Evolutionary conservation across 768 basidiomycete species (phyloP).

Genomic region (Bullera alba): DNA sequence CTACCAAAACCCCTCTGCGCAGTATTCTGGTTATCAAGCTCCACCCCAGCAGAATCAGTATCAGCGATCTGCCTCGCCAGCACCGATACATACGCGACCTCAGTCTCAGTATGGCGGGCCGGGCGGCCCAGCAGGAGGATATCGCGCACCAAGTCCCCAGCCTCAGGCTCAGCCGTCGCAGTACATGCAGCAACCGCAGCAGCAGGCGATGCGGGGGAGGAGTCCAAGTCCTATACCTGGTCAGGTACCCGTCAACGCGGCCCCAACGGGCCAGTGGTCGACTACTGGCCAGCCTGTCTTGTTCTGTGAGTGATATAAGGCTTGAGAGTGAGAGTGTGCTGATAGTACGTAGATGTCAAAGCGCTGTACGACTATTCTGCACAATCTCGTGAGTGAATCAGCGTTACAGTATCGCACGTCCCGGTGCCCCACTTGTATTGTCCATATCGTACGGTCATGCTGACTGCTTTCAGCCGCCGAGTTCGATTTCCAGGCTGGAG

Average conservation of each 20-base stretch:
- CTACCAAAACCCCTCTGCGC: slow-evolving; percentile 11
- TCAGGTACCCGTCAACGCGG: slow-evolving; percentile 47
- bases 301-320: slow-evolving; percentile 60
- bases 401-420: no score
- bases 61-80: not conserved
- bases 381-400: slow-evolving; percentile 51
- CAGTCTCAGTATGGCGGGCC: no score
- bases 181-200: slow-evolving; percentile 17
- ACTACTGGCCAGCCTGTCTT: slow-evolving; percentile 75
- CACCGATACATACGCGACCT: slow-evolving; percentile 8
- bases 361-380: slow-evolving; percentile 74
- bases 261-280: slow-evolving; percentile 67
- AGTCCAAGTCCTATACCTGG: slow-evolving; percentile 41
- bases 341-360: slow-evolving; percentile 51
- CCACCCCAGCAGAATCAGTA: slow-evolving; percentile 21
- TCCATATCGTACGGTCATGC: not conserved
- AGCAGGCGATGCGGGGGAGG: slow-evolving; percentile 10
- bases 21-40: no score
- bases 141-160: slow-evolving; percentile 16
- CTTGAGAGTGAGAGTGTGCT: not conserved
- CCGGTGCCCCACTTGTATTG: slow-evolving; percentile 1
- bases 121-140: not conserved
- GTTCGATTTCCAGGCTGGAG: slow-evolving; percentile 90
- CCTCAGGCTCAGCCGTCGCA: slow-evolving; percentile 7
- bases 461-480: slow-evolving; percentile 65